Base-by-base conservation (phyloP, 805 yeast genomes). In the Starmerella powellii region DNA sequence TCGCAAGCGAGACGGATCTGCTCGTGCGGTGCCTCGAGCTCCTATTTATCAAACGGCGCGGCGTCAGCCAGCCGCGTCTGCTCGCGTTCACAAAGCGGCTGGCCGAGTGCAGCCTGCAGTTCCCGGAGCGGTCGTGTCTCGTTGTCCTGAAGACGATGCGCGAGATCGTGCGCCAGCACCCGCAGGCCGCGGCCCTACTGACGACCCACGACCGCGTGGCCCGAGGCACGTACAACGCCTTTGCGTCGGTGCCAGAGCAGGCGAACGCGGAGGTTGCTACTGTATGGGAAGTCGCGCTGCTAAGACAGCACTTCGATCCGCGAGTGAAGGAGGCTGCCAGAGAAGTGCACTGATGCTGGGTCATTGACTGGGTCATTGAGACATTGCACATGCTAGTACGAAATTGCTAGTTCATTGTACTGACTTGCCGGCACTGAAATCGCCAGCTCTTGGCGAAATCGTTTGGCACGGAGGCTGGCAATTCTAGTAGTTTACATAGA, bases 241-340 rank as follows among this genome's bases (percentile, higher is more conserved):
- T 76, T 37, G 71, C 71, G 11, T 73, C 72, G 40, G 77, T 73
- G 35, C 74, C 83, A 10, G 83, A 80, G 50, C 74, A 88, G 57
- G 67, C 82, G 51, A 87, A 91, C 56, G 73, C 94, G 2, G 88
- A 80, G 33, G 91, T 88, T 15, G 93, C 96, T 1, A 80, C 86
- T 0, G 63, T 88, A 28, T 91, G 95, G 94, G 98, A 91, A 56
- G 74, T 77, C 40, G 78, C 78, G 5, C 61, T 88, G 31, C 64
- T 91, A 43, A 80, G 78, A 44, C 74, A 76, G 48, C 97, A 91
- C 61, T 91, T 83, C 57, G 74, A 85, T 47, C 94, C 94, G 2
- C 63, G 72, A 44, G 83, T 87, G n/a, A 70, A 77, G 18, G 79
- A 78, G 53, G 87, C 85, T 13, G 73, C 67, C 10, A 40, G 30